Base-by-base conservation (phyloP, 257 asterid genomes). In the Nicotiana undulata region DNA sequence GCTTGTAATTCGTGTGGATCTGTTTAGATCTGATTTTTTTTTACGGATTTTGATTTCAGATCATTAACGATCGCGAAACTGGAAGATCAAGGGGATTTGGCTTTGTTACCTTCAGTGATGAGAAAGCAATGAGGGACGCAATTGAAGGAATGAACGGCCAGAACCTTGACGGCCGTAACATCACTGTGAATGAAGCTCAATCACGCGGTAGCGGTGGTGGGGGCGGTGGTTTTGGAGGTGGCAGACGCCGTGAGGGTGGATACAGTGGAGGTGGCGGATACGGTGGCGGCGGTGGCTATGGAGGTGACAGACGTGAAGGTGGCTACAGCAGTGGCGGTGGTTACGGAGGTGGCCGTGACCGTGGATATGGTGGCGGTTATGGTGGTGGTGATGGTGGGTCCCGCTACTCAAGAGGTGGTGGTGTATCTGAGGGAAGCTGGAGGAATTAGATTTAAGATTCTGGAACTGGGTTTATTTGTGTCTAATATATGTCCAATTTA, bases 1-100 rank as follows among this genome's bases (percentile, higher is more conserved):
- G 79, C 83, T 68, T 85, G 20, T 17, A 20, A 15, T 37, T 58
- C 49, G 3, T 51, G 13, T 76, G 44, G 61, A 59, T 81, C 29
- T 64, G 63, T 79, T 5, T 10, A 24, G 89, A 88, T 88, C 87
- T 88, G 79, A 88, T 67, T 32, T 17, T 46, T 20, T 29, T 1
- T 65, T 7, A 49, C 7, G 52, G 70, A 53, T 40, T 37, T 16
- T n/a, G 26, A 4, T 80, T 44, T 5, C 85, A 95, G 98, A 87
- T 95, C 18, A 89, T 95, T 9, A 93, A 89, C 77, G 98, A 95
- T 82, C 93, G 99, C 0, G 98, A 95, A 85, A 95, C 97, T 2
- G 99, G 99, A 0, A 91, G 99, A 81, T 95, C 99, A 2, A 91
- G 98, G 82, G 99, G 99, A 0, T 95, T 95, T 52, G 99, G 98